Evolutionary conservation across 176 grass and related monocot genomes (phyloP).

Genomic region (Avena atlantica): DNA sequence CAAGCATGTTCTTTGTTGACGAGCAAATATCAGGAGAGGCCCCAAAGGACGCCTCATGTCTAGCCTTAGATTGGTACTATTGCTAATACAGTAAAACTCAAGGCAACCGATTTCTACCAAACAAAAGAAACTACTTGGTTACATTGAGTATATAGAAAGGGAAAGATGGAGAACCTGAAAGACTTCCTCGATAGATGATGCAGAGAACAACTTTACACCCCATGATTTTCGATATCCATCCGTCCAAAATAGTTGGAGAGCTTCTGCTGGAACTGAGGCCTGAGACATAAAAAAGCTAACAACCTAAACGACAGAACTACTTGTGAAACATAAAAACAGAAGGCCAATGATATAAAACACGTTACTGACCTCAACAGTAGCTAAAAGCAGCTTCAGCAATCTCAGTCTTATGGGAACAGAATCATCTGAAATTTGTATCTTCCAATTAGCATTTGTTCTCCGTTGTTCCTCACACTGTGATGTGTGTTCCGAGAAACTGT

Average conservation of each 20-base stretch:
- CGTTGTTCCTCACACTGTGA: conserved; percentile 71
- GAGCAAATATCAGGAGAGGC: neutral
- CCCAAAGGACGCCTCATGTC: conserved; percentile 2
- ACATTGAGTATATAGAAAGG: conserved; percentile 24
- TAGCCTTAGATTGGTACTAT: conserved; percentile 17
- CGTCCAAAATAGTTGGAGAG: conserved; percentile 70
- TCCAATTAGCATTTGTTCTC: conserved; percentile 67
- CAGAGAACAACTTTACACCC: conserved; percentile 72
- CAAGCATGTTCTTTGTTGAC: conserved; percentile 4
- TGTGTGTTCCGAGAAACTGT: conserved; percentile 67
- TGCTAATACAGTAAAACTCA: conserved; percentile 29
- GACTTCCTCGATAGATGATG: conserved; percentile 64
- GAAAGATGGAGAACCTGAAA: conserved; percentile 57
- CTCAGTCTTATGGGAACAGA: conserved; percentile 70
- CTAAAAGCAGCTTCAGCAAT: conserved; percentile 74
- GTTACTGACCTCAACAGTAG: conserved; percentile 70
- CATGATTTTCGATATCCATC: conserved; percentile 88
- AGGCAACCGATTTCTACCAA: conserved; percentile 9
- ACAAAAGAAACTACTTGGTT: conserved; percentile 16
- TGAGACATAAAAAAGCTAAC: conserved; percentile 42
- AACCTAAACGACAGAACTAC: conserved; percentile 39
- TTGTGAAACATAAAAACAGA: conserved; percentile 38
- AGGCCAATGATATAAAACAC: conserved; percentile 30
- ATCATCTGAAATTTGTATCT: conserved; percentile 54
- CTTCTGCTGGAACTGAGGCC: conserved; percentile 86